Base-by-base conservation (phyloP, 371 early-diverging fungal genomes). In the Rhizopus stolonifer region DNA sequence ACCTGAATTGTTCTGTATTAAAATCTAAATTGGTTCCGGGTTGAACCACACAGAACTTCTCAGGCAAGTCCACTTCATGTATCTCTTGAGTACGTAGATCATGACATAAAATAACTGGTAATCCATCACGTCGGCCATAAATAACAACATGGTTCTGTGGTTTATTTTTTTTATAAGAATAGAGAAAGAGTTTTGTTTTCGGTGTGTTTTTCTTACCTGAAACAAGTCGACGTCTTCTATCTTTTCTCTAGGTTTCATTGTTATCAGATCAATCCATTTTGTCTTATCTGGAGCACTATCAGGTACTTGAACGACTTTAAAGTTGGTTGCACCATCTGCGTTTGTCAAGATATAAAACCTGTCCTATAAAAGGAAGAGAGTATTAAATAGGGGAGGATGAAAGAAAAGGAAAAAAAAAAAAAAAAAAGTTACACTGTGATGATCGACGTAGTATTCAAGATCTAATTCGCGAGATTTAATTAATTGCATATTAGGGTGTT, bases 171-270 rank as follows among this genome's bases (percentile, higher is more conserved):
- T 29, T 29, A 0, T 29, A n/a, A n/a, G n/a, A n/a, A n/a, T n/a
- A n/a, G n/a, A n/a, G n/a, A n/a, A n/a, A n/a, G n/a, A n/a, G n/a
- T n/a, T n/a, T n/a, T n/a, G n/a, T n/a, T n/a, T n/a, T n/a, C n/a
- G n/a, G n/a, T n/a, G n/a, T n/a, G n/a, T 1, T 13, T 54, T 22
- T 1, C 46, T 34, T 77, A 85, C 83, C 56, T 79, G 65, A 51
- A 92, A 91, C 13, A 93, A 65, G 51, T 93, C 93, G 3, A 93
- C 87, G 56, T 91, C 92, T 43, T 92, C 90, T 36, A 93, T 90
- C 36, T 81, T 84, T 55, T 88, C 87, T 13, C 73, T 80, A 1
- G 77, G 62, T 29, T 70, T 71, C 36, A 88, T 73, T 0, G 70
- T 72, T 49, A 90, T 70, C 32, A 88, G 56, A 43, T 87, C 85